phyloP scores from a whole-genome alignment of 495 filamentous ascomycete species.

The Xanthoparmelia taractica region DNA sequence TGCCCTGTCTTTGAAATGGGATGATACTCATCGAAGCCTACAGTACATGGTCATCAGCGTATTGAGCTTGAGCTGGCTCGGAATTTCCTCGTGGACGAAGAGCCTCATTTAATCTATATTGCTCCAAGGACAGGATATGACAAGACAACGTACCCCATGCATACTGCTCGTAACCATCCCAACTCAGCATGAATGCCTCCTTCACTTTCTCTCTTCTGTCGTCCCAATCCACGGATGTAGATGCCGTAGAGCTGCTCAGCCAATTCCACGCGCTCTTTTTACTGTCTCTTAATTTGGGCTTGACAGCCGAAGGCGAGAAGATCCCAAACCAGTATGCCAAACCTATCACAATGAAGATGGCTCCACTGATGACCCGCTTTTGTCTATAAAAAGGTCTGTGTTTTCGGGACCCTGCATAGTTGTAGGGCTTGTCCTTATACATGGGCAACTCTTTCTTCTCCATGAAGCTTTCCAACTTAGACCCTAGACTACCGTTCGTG shows the following conservation, averaged over 20 bases:
- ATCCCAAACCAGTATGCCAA: constrained; percentile 53
- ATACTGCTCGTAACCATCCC: constrained; percentile 85
- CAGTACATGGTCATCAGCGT: constrained; percentile 1
- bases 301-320: constrained; percentile 33
- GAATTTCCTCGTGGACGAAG: background rate
- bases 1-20: constrained; percentile 70
- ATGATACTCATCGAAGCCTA: constrained; percentile 79
- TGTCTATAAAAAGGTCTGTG: constrained; percentile 32
- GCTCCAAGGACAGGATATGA: background rate
- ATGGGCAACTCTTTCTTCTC: constrained; percentile 63
- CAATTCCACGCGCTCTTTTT: constrained; percentile 22
- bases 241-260: constrained; percentile 27
- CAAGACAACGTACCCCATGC: constrained; percentile 68
- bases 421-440: constrained; percentile 98
- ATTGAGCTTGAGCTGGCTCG: background rate
- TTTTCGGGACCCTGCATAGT: constrained; percentile 50
- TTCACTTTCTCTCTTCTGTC: constrained; percentile 75
- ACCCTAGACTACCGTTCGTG: constrained; percentile 30
- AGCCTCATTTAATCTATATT: background rate
- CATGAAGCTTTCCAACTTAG: constrained; percentile 47
- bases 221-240: constrained; percentile 56
- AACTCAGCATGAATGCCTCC: constrained; percentile 81
- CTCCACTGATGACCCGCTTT: constrained; percentile 45
- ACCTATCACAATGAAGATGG: constrained; percentile 43
- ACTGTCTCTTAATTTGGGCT: constrained; percentile 23